Evolutionary conservation across 2,329 filamentous ascomycete genomes (phyloP), one percentile per base, ranked within the genome.

Genomic region (Hypomyces perniciosus): DNA sequence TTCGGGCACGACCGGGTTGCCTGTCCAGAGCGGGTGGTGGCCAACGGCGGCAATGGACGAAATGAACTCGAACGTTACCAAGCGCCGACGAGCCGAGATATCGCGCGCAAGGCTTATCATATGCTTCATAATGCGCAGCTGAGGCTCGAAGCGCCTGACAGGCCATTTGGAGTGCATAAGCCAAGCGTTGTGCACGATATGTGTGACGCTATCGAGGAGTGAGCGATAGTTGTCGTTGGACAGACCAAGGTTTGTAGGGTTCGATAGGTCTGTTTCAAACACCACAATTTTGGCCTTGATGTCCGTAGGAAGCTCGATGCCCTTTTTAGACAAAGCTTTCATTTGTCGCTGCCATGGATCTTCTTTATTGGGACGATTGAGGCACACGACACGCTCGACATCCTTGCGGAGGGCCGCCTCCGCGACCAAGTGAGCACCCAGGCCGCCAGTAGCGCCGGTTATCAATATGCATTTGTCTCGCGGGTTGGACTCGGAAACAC

Each of bases 121-220:
- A 53, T 75, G 73, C 2, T 66, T 64, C 66, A 81, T 69, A 10
- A 68, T 63, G 4, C 67, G 57, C 44, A 79, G 68, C 54, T 78
- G 74, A 0, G 67, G 33, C 50, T 73, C 70, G 49, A 73, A 76
- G 3, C 72, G 64, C 44, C 63, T 74, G 7, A 59, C 59, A 3
- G 54, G 27, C 20, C 54, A 40, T 8, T 44, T 50, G 12, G 34
- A 13, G 48, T 64, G 73, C 74, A 79, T 78, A 1, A 70, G 71
- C 74, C 75, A 80, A 0, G 75, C 76, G 44, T 73, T 77, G 58
- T 79, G 75, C 20, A 77, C 51, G 38, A 81, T 70, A 52, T 78
- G 72, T 0, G 77, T 80, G 7, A 72, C 73, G 2, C 47, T 57
- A 0, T 55, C n/a, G 0, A 63, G 57, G 1, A 80, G 65, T 0